phyloP scores from a whole-genome alignment of 768 basidiomycete species.

The Phylloporus sp. region DNA sequence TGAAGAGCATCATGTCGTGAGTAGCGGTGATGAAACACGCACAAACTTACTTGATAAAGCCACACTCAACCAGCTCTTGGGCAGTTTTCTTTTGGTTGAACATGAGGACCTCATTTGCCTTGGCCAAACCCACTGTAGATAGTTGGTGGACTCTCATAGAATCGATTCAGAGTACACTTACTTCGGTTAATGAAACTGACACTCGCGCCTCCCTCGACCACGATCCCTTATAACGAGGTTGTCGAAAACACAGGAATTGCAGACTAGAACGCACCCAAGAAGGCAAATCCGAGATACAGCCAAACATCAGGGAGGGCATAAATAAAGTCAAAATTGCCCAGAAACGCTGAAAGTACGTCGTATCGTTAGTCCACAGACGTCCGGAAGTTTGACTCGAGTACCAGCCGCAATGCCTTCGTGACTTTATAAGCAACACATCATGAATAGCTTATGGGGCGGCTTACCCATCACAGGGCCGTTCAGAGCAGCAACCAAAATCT shows the following conservation, averaged over 20 bases:
- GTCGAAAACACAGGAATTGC: background rate
- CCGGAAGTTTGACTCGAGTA: slow-evolving; percentile 16
- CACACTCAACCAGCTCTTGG: slow-evolving; percentile 51
- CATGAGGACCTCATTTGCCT: slow-evolving; percentile 67
- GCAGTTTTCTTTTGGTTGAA: slow-evolving; percentile 64
- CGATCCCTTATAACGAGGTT: slow-evolving; percentile 42
- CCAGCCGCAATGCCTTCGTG: slow-evolving; percentile 61
- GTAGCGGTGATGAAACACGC: background rate
- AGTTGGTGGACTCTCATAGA: background rate
- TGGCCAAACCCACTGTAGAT: slow-evolving; percentile 57
- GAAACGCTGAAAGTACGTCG: slow-evolving; percentile 40
- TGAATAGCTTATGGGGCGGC: background rate
- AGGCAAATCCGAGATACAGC: slow-evolving; percentile 64
- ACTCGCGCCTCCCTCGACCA: slow-evolving; percentile 65
- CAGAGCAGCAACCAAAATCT: slow-evolving; percentile 64
- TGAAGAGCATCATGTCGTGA: slow-evolving; percentile 2
- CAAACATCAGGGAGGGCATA: slow-evolving; percentile 58
- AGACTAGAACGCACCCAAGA: slow-evolving; percentile 40
- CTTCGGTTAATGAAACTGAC: slow-evolving; percentile 64
- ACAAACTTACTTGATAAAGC: slow-evolving; percentile 58
- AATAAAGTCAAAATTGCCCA: slow-evolving; percentile 75
- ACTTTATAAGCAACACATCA: background rate
- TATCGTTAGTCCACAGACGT: background rate
- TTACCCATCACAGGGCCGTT: slow-evolving; percentile 75
- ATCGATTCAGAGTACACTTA: slow-evolving; percentile 26